Evolutionary conservation across 2,329 filamentous ascomycete species (phyloP).

Genomic region (Cladorrhinum sp.): DNA sequence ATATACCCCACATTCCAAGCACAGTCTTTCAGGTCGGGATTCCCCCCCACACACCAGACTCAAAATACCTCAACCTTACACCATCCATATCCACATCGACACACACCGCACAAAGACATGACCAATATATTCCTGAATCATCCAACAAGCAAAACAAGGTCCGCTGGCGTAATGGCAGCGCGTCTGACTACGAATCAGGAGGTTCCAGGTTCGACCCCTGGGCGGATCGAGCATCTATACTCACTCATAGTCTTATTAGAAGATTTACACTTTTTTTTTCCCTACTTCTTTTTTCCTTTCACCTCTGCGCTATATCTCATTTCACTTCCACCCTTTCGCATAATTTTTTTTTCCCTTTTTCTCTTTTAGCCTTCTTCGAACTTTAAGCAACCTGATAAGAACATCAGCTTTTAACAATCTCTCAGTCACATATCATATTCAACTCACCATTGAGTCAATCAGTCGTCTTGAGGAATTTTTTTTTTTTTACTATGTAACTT

Average conservation of each 20-base stretch:
- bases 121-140: background rate
- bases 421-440: no score
- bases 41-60: background rate
- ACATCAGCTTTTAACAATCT: no score
- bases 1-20: no score
- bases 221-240: constrained; percentile 1
- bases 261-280: background rate
- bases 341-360: background rate
- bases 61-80: background rate
- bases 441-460: no score
- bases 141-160: background rate
- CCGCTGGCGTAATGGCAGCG: constrained; percentile 11
- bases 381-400: no score
- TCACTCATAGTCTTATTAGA: background rate
- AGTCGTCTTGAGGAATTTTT: no score
- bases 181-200: constrained; percentile 11
- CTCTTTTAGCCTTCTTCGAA: background rate
- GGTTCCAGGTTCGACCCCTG: constrained; percentile 11
- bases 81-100: background rate
- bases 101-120: no score
- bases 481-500: no score
- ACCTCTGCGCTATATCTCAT: background rate
- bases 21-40: background rate
- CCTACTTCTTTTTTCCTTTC: background rate
- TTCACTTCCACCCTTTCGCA: background rate